phyloP scores from a whole-genome alignment of 257 asterid species.

The Salvia hispanica region DNA sequence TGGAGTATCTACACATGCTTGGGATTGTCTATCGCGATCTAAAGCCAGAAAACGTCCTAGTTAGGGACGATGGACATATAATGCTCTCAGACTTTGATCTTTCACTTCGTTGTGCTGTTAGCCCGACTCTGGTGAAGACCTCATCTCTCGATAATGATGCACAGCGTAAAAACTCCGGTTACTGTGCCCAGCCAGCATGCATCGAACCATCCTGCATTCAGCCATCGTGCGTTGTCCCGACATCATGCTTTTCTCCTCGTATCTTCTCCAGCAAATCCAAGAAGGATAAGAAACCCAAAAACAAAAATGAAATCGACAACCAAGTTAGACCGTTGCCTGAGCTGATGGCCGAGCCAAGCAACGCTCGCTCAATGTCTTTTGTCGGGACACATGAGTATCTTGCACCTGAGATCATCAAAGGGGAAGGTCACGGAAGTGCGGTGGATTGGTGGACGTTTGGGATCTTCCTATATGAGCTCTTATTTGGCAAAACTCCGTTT shows the following conservation, averaged over 20 bases:
- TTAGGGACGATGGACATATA: conserved; percentile 65
- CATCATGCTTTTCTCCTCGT: conserved; percentile 54
- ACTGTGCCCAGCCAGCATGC: conserved; percentile 61
- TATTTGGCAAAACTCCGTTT: conserved; percentile 61
- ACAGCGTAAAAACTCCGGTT: conserved; percentile 33
- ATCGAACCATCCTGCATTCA: conserved; percentile 51
- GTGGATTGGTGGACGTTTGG: conserved; percentile 79
- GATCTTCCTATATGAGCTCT: conserved; percentile 54
- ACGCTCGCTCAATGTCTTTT: conserved; percentile 64
- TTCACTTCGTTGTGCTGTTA: conserved; percentile 59
- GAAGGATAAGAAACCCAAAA: conserved; percentile 48
- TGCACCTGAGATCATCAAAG: conserved; percentile 62
- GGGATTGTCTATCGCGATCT: conserved; percentile 66
- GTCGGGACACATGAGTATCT: conserved; percentile 65
- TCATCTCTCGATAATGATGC: conserved; percentile 40
- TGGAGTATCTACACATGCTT: conserved; percentile 69
- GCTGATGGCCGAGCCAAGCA: conserved; percentile 66
- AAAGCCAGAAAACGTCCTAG: conserved; percentile 64
- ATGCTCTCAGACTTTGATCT: conserved; percentile 74
- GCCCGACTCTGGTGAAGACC: conserved; percentile 60
- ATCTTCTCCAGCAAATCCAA: conserved; percentile 55
- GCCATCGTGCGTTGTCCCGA: conserved; percentile 52
- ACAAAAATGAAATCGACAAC: conserved; percentile 44
- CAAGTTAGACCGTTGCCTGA: conserved; percentile 58
- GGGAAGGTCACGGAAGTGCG: conserved; percentile 74